These are phyloP conservation scores for Sporothrix euskadiensis DNA, from an alignment of 2,329 filamentous ascomycete species.

Conservation along the genomic window DNA sequence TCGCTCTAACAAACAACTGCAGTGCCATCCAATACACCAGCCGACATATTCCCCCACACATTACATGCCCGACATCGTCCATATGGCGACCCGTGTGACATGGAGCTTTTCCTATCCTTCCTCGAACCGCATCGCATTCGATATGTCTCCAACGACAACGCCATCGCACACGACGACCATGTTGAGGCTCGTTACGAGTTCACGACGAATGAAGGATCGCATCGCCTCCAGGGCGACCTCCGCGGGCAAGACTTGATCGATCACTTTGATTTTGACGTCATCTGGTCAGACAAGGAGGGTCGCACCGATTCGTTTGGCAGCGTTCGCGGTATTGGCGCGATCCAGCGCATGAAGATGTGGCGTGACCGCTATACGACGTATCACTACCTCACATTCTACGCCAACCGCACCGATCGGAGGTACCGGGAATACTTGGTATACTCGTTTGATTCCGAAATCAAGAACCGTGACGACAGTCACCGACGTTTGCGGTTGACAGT, in stretches of 20 bases:
- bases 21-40: slow-evolving; percentile 51
- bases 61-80: slow-evolving; percentile 54
- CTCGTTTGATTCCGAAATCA: slow-evolving; percentile 50
- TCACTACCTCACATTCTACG: slow-evolving; percentile 51
- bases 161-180: slow-evolving; percentile 51
- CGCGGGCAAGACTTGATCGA: slow-evolving; percentile 51
- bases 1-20: slow-evolving; percentile 9
- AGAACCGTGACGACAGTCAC: slow-evolving; percentile 49
- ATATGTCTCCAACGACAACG: slow-evolving; percentile 50
- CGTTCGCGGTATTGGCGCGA: slow-evolving; percentile 52
- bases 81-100: slow-evolving; percentile 52
- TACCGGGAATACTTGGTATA: slow-evolving; percentile 53
- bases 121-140: slow-evolving; percentile 51
- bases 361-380: slow-evolving; percentile 50
- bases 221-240: slow-evolving; percentile 53
- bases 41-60: slow-evolving; percentile 51
- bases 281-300: slow-evolving; percentile 53
- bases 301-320: slow-evolving; percentile 53
- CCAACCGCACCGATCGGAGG: slow-evolving; percentile 46
- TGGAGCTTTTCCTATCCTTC: slow-evolving; percentile 53
- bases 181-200: slow-evolving; percentile 55
- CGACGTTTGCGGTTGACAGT: slow-evolving; percentile 49
- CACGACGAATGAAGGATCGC: slow-evolving; percentile 49
- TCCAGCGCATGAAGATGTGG: slow-evolving; percentile 56
- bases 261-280: slow-evolving; percentile 55